Conservation (phyloP, 768 basidiomycete genomes). For the Panus rudis region DNA sequence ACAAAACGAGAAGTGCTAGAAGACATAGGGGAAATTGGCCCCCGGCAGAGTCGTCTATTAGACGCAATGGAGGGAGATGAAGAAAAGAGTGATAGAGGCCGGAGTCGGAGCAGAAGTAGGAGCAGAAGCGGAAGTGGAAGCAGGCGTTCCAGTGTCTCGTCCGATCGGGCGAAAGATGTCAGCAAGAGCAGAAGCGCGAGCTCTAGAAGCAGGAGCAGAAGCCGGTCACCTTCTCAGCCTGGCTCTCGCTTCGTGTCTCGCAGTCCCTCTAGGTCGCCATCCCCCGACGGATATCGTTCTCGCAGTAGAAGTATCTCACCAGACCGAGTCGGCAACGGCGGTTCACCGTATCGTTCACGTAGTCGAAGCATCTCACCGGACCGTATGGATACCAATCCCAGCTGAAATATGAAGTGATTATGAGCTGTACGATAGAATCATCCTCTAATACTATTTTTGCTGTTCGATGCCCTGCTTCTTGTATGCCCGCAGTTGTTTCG, state of each 20-base stretch:
- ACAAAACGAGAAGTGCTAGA: conserved; percentile 82
- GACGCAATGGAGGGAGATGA: conserved; percentile 80
- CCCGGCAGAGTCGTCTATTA: conserved; percentile 79
- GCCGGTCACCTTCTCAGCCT: conserved; percentile 34
- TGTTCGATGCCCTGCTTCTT: conserved; percentile 30
- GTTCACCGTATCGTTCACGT: conserved; percentile 22
- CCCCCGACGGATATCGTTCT: conserved; percentile 39
- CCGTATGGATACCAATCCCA: conserved; percentile 35
- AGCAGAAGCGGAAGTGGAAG: conserved; percentile 25
- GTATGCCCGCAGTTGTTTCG: conserved; percentile 55
- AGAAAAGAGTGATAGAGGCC: conserved; percentile 33
- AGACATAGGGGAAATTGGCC: conserved; percentile 85
- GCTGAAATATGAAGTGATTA: conserved; percentile 10
- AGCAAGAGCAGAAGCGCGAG: conserved; percentile 23
- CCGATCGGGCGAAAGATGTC: no score
- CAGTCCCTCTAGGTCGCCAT: conserved; percentile 51
- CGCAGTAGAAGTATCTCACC: conserved; percentile 55
- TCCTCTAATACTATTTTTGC: conserved; percentile 25
- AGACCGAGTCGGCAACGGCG: conserved; percentile 24
- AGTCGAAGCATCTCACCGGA: conserved; percentile 33
- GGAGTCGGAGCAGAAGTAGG: conserved; percentile 28
- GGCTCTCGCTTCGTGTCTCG: conserved; percentile 59
- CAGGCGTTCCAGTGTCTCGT: conserved; percentile 23
- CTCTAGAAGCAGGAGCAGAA: conserved; percentile 17
- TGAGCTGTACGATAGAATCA: conserved; percentile 5